A percentile compares a stretch with the other conserved stretches of the same genome.
phyloP scores from a whole-genome alignment of 1,139 yeast species.

The Yamadazyma diddensiae region DNA sequence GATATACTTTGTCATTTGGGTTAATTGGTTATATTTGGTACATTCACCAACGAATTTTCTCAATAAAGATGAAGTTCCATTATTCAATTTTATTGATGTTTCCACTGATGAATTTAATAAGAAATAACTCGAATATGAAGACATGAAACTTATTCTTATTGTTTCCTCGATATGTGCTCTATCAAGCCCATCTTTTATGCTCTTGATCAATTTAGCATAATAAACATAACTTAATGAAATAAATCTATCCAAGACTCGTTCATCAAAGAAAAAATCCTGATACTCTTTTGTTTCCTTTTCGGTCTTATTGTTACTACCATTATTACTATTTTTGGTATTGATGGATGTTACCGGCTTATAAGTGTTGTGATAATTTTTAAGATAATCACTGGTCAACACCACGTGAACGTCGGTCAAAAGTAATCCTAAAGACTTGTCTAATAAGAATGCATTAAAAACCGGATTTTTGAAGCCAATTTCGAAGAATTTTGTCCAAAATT shows the following conservation, averaged over 20 bases:
- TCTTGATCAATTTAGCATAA: constrained; percentile 34
- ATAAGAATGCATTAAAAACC: constrained; percentile 31
- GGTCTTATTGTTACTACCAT: background rate
- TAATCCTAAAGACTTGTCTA: constrained; percentile 38
- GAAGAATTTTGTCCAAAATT: constrained; percentile 24
- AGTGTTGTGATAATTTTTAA: constrained; percentile 15
- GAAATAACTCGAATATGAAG: constrained; percentile 37
- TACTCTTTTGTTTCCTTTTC: constrained; percentile 2
- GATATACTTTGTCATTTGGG: constrained; percentile 22
- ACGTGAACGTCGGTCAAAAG: constrained; percentile 24
- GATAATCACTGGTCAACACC: constrained; percentile 19
- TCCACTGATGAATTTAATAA: constrained; percentile 33
- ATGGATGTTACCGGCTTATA: constrained; percentile 11
- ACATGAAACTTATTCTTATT: constrained; percentile 35
- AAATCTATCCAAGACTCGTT: constrained; percentile 27
- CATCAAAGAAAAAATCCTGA: constrained; percentile 25
- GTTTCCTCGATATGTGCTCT: constrained; percentile 34
- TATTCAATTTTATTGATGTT: constrained; percentile 30
- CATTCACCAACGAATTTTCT: constrained; percentile 26
- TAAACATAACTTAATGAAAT: constrained; percentile 33
- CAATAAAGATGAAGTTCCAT: constrained; percentile 35
- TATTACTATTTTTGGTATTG: constrained; percentile 5
- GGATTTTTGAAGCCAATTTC: constrained; percentile 6
- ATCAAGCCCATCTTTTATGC: constrained; percentile 31
- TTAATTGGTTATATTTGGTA: constrained; percentile 18